A percentile compares a stretch with the other conserved stretches of the same genome.
These are phyloP conservation scores for Epichloe hybrida DNA, from an alignment of 2,329 filamentous ascomycete genomes.

Conservation along the genomic window DNA sequence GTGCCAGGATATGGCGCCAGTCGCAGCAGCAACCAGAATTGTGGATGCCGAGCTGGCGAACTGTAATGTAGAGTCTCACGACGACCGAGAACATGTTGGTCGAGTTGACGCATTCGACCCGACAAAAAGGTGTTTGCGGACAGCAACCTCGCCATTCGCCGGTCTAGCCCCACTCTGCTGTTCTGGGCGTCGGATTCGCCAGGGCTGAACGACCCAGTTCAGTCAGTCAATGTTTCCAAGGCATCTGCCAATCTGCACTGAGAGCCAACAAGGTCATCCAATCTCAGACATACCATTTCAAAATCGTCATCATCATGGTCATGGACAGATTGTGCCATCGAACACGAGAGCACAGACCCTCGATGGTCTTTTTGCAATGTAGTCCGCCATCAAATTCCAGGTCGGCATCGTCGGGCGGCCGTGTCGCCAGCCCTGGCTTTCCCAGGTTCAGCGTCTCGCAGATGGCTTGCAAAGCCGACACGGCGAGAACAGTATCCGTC, in stretches of 20 bases:
- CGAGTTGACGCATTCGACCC: slow-evolving; percentile 17
- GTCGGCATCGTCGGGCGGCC: slow-evolving; percentile 3
- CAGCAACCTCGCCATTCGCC: slow-evolving; percentile 20
- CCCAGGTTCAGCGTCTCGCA: slow-evolving; percentile 10
- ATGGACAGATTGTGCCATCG: slow-evolving; percentile 25
- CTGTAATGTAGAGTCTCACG: slow-evolving; percentile 7
- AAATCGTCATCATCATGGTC: slow-evolving; percentile 25
- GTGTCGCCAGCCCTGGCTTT: slow-evolving; percentile 1
- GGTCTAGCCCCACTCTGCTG: slow-evolving; percentile 20
- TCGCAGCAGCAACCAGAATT: slow-evolving; percentile 6
- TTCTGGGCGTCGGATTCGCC: slow-evolving; percentile 23
- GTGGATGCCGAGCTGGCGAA: neutral
- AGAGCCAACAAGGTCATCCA: too few relatives aligned
- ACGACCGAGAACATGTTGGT: slow-evolving; percentile 10
- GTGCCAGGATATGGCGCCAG: slow-evolving; percentile 3
- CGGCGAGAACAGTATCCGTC: slow-evolving; percentile 23
- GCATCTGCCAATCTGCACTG: too few relatives aligned
- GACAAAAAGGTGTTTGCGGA: slow-evolving; percentile 21
- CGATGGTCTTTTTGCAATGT: slow-evolving; percentile 15
- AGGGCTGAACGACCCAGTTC: slow-evolving; percentile 12
- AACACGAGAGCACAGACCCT: slow-evolving; percentile 18
- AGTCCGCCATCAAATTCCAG: neutral
- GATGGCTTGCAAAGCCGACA: slow-evolving; percentile 19
- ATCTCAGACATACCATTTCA: slow-evolving; percentile 21
- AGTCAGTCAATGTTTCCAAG: neutral